Evolutionary conservation across 2,329 filamentous ascomycete species (phyloP).

Genomic region (Pseudogymnoascus sp.): DNA sequence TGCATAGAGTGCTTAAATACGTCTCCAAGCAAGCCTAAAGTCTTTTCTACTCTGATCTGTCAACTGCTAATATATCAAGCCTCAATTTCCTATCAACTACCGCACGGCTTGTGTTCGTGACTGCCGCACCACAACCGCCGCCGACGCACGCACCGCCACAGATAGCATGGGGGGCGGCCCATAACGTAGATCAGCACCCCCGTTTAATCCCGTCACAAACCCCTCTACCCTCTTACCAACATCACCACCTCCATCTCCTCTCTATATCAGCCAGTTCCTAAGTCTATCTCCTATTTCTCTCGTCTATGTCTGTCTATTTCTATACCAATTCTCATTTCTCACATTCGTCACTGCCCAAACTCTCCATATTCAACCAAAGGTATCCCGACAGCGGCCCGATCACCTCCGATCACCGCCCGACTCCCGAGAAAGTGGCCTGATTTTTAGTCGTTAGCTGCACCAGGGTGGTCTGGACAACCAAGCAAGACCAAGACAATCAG

Average conservation of each 20-base stretch:
- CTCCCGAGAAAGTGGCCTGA: constrained; percentile 7
- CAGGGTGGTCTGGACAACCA: neutral
- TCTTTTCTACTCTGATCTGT: neutral
- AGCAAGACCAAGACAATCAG: neutral
- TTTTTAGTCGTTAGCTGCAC: neutral
- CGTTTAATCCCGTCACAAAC: neutral
- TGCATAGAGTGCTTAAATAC: neutral
- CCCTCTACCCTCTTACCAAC: neutral
- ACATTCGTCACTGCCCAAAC: neutral
- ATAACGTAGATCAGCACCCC: neutral
- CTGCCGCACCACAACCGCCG: neutral
- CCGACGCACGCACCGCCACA: neutral
- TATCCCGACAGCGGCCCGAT: neutral
- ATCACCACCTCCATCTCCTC: neutral
- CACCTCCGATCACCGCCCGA: neutral
- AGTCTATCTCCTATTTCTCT: neutral
- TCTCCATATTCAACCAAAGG: neutral
- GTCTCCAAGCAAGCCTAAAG: neutral
- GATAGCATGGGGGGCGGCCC: neutral
- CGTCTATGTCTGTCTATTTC: neutral
- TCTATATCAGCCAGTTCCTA: neutral
- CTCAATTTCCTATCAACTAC: neutral
- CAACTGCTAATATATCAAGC: neutral
- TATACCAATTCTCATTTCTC: neutral
- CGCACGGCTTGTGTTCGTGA: neutral